phyloP scores from a whole-genome alignment of 805 yeast genomes.

The Metschnikowia rubicola region DNA sequence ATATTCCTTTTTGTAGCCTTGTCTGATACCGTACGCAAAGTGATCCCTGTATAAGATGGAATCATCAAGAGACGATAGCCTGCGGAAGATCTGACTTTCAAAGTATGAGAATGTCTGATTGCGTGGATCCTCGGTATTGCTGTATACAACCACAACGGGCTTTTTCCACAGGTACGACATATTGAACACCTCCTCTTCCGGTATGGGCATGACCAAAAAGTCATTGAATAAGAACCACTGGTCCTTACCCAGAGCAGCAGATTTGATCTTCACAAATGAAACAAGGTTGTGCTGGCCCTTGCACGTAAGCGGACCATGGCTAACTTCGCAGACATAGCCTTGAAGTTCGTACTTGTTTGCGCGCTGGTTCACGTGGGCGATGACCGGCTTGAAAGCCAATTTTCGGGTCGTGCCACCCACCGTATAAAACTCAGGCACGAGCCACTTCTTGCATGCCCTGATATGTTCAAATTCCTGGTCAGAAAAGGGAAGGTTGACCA shows the following conservation, averaged over 20 bases:
- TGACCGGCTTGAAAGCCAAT: slow-evolving; percentile 33
- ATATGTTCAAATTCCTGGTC: slow-evolving; percentile 54
- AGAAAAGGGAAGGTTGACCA: slow-evolving; percentile 55
- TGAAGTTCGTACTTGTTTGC: slow-evolving; percentile 54
- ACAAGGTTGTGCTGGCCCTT: slow-evolving; percentile 55
- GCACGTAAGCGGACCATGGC: slow-evolving; percentile 38
- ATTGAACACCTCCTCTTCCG: slow-evolving; percentile 75
- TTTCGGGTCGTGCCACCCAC: slow-evolving; percentile 34
- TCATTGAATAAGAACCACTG: slow-evolving; percentile 88
- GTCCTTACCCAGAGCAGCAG: slow-evolving; percentile 22
- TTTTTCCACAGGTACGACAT: slow-evolving; percentile 76
- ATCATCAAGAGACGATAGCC: slow-evolving; percentile 43
- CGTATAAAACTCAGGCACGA: slow-evolving; percentile 56
- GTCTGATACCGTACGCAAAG: slow-evolving; percentile 65
- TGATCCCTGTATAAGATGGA: slow-evolving; percentile 69
- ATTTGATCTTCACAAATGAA: slow-evolving; percentile 48
- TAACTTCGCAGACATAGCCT: slow-evolving; percentile 69
- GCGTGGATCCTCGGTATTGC: slow-evolving; percentile 42
- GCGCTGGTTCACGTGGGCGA: slow-evolving; percentile 28
- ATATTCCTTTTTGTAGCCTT: slow-evolving; percentile 58
- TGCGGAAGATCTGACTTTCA: slow-evolving; percentile 22
- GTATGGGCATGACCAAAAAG: slow-evolving; percentile 74
- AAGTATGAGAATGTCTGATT: slow-evolving; percentile 42
- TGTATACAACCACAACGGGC: slow-evolving; percentile 70
- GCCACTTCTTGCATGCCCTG: slow-evolving; percentile 52